Conservation (phyloP, 208 protist species). For the Kentomonas sorsogonicus region DNA sequence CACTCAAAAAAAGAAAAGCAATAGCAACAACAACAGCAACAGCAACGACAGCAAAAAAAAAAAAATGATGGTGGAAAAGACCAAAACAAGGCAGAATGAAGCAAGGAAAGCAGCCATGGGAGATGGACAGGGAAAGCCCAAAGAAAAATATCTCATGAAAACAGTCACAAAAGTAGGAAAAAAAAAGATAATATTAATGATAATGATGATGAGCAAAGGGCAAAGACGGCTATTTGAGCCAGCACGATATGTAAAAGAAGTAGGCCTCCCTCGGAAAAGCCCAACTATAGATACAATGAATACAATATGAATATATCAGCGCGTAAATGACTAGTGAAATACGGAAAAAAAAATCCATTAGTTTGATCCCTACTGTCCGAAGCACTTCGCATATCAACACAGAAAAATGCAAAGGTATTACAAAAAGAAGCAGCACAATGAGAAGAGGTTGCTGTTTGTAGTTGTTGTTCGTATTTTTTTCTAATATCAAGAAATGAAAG, state of each 20-base stretch:
- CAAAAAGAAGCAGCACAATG: conserved; percentile 8
- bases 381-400: too few species aligned
- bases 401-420: too few species aligned
- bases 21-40: conserved; percentile 1
- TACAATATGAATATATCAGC: too few species aligned
- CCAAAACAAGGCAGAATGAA: conserved; percentile 5
- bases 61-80: neutral
- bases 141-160: neutral
- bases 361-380: too few species aligned
- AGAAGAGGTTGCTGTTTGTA: conserved; percentile 2
- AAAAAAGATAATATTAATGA: conserved; percentile 2
- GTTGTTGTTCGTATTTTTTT: conserved; percentile 12
- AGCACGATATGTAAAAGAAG: too few species aligned
- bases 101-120: neutral
- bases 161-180: neutral
- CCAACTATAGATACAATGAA: too few species aligned
- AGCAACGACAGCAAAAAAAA: conserved; percentile 6
- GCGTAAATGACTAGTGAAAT: too few species aligned
- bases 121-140: neutral
- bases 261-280: too few species aligned
- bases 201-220: too few species aligned
- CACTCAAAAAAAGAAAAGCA: conserved; percentile 6
- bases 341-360: too few species aligned
- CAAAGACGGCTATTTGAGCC: too few species aligned
- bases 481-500: neutral